Percentiles rank a stretch among this genome's conserved stretches.
Evolutionary conservation across 2,329 filamentous ascomycete genomes (phyloP).

Genomic region (Immersiporthe knoxdaviesiana): DNA sequence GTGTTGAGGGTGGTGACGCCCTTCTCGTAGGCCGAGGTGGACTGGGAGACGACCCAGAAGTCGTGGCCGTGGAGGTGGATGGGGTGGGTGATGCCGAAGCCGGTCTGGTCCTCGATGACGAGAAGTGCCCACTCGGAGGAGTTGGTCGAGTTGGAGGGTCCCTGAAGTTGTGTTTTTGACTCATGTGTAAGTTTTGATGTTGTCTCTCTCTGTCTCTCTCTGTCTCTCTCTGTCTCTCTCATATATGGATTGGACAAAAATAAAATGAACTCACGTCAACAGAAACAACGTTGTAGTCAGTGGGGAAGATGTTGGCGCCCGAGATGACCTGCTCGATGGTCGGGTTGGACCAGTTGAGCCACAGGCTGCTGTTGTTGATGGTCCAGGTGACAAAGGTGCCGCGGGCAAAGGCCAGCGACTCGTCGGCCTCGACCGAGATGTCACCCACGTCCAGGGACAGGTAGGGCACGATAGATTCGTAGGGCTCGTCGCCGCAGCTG

Average conservation of each 20-base stretch:
- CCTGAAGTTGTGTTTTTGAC: slow-evolving; percentile 1
- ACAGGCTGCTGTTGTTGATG: slow-evolving; percentile 32
- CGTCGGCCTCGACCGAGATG: slow-evolving; percentile 22
- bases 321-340: slow-evolving; percentile 26
- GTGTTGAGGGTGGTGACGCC: slow-evolving; percentile 30
- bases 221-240: too few relatives aligned
- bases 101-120: slow-evolving; percentile 35
- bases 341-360: slow-evolving; percentile 34
- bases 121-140: slow-evolving; percentile 36
- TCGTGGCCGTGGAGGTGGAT: slow-evolving; percentile 58
- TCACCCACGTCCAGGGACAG: slow-evolving; percentile 32
- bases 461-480: slow-evolving; percentile 34
- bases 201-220: too few relatives aligned
- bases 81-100: slow-evolving; percentile 41
- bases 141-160: slow-evolving; percentile 17
- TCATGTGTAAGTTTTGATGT: not conserved
- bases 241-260: too few relatives aligned
- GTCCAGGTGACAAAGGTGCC: slow-evolving; percentile 34
- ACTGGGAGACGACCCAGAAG: slow-evolving; percentile 48
- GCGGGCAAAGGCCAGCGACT: slow-evolving; percentile 12
- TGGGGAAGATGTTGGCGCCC: slow-evolving; percentile 24
- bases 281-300: slow-evolving; percentile 30
- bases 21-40: slow-evolving; percentile 31
- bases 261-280: slow-evolving; percentile 23
- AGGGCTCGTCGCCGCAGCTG: slow-evolving; percentile 35